Percentiles rank a stretch among this genome's conserved stretches.
These are phyloP conservation scores for Solanum pennellii DNA, from an alignment of 257 asterid species.

Conservation along the genomic window DNA sequence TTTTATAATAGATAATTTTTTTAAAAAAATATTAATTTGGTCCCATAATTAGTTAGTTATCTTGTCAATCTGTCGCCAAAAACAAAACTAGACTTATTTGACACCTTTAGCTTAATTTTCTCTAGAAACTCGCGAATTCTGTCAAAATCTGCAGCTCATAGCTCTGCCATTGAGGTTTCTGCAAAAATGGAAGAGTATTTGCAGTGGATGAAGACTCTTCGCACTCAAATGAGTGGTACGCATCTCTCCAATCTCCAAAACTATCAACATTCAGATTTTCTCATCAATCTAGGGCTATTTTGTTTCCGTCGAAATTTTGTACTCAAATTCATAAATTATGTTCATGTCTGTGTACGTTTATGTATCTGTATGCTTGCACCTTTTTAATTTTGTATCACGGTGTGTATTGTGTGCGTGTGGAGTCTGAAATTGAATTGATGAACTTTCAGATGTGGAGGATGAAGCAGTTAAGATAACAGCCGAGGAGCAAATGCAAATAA, in stretches of 20 bases:
- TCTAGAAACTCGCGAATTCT: background rate
- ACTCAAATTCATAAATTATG: background rate
- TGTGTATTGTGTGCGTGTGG: background rate
- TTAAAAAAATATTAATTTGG: too few species aligned
- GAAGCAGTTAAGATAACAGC: constrained; percentile 65
- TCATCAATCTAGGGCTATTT: background rate
- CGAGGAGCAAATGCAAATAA: constrained; percentile 63
- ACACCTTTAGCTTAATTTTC: too few species aligned
- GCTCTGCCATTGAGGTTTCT: background rate
- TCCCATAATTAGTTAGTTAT: too few species aligned
- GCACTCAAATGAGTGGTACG: constrained; percentile 78
- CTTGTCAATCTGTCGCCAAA: too few species aligned
- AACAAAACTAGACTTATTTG: too few species aligned
- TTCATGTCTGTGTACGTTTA: background rate
- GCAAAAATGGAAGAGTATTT: constrained; percentile 67
- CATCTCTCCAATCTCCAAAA: background rate
- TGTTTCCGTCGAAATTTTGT: background rate
- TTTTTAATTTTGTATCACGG: background rate
- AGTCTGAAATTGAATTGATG: background rate
- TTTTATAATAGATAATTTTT: too few species aligned
- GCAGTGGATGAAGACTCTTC: constrained; percentile 73
- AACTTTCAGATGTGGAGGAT: constrained; percentile 80
- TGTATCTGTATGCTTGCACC: background rate
- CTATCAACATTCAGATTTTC: background rate
- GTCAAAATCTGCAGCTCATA: background rate